Evolutionary conservation across 2,329 filamentous ascomycete species (phyloP).

Genomic region (Sclerotinia glacialis): DNA sequence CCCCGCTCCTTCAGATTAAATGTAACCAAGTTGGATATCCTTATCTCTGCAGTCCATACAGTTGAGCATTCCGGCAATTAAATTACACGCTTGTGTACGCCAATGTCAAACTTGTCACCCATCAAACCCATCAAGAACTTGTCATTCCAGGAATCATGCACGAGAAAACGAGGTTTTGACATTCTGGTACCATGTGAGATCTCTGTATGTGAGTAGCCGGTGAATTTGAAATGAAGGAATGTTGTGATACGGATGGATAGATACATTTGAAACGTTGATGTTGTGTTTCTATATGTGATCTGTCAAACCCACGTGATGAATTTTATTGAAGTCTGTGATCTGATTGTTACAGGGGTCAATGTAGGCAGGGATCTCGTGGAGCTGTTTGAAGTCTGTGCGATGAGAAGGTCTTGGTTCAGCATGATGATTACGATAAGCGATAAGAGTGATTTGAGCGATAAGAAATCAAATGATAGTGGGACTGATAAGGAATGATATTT

Average conservation of each 20-base stretch:
- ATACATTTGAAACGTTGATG: constrained; percentile 11
- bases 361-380: no score
- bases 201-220: neutral
- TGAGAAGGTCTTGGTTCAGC: no score
- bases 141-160: constrained; percentile 8
- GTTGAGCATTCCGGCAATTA: neutral
- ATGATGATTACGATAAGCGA: neutral
- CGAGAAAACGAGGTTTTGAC: constrained; percentile 20
- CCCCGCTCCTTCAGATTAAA: constrained; percentile 6
- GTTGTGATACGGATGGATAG: neutral
- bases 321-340: neutral
- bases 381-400: neutral
- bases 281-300: neutral
- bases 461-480: neutral
- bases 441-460: neutral
- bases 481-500: no score
- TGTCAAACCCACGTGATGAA: neutral
- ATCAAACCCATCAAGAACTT: neutral
- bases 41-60: neutral
- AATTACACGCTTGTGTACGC: neutral
- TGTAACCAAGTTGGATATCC: neutral
- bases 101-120: constrained; percentile 9
- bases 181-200: constrained; percentile 5
- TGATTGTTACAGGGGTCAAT: neutral
- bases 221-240: constrained; percentile 1